phyloP scores from a whole-genome alignment of 495 filamentous ascomycete species.

The Penicillium soppii region DNA sequence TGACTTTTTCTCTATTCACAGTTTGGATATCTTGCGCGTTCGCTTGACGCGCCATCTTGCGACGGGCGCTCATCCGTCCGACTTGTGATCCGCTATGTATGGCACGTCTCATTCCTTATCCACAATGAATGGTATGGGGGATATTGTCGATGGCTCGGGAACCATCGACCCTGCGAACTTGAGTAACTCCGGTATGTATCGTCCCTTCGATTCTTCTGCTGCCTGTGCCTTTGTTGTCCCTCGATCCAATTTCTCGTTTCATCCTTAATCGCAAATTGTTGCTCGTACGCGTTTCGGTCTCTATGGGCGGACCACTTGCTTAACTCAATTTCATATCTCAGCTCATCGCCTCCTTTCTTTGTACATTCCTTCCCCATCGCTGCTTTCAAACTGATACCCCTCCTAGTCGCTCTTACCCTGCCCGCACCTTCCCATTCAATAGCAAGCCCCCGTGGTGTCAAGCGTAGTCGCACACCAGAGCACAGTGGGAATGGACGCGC shows the following conservation, averaged over 20 bases:
- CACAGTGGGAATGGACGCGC: conserved; percentile 59
- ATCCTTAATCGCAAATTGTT: neutral
- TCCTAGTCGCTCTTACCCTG: conserved; percentile 42
- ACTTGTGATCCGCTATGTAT: conserved; percentile 50
- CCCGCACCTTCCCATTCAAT: conserved; percentile 44
- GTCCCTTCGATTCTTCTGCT: conserved; percentile 6
- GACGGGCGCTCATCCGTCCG: conserved; percentile 32
- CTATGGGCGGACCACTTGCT: neutral
- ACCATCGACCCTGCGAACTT: conserved; percentile 80
- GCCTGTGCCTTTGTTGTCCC: conserved; percentile 15
- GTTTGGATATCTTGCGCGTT: conserved; percentile 21
- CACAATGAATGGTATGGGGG: conserved; percentile 61
- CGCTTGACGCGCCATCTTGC: conserved; percentile 38
- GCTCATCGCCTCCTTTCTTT: conserved; percentile 1
- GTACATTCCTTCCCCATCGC: conserved; percentile 13
- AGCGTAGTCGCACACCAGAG: conserved; percentile 92
- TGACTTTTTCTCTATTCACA: conserved; percentile 14
- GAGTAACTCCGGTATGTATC: conserved; percentile 59
- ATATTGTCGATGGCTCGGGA: conserved; percentile 68
- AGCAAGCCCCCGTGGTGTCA: conserved; percentile 73
- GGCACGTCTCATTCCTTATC: conserved; percentile 51
- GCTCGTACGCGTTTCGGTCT: neutral
- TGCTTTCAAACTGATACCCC: conserved; percentile 41
- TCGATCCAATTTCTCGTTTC: neutral
- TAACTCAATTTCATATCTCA: neutral